Evolutionary conservation across 1,284 basidiomycete species (phyloP), one percentile per base, ranked within the genome.

Genomic region (Singerocomus inundabilis): DNA sequence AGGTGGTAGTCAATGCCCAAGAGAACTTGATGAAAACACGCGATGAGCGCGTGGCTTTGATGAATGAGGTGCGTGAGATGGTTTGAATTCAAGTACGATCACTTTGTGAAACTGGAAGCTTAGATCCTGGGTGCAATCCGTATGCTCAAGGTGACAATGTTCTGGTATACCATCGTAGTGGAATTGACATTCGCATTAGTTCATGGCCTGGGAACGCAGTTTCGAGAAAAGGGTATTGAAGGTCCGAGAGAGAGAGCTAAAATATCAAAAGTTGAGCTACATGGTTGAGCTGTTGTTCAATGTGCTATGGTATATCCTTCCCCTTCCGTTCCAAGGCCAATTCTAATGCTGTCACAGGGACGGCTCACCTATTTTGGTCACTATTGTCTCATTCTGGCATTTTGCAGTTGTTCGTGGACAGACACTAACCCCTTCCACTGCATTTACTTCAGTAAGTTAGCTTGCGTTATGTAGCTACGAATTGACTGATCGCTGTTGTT

Each of bases 181-280:
- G 30, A n/a, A 16, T 32, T 62, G 38, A 70, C 41, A 4, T 26
- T 33, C 8, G 8, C 24, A 21, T 24, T 54, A 88, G 82, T 94
- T 94, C 69, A 94, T 95, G 91, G 91, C 91, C 10, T 95, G 93
- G 93, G 94, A 97, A 70, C 82, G 90, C 18, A 90, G 84, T 59
- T 96, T 96, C 61, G 92, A 96, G 70, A 74, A 77, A 29, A 78
- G 80, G 8, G 84, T 96, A 8, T 68, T 89, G 48, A 82, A 79
- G 45, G 76, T 95, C 53, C 81, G 93, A 24, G 81, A 80, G 42
- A 85, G 83, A 57, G 92, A 96, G 67, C 75, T 96, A 12, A 84
- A 83, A 58, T 93, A 84, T 68, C 91, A 93, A 67, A 85, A 83
- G 55, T 70, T 90, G 48, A 95, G 92, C 70, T 96, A 92, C 67